A percentile compares a stretch with the other conserved stretches of the same genome.
These are phyloP conservation scores for Rhododendron vialii DNA, from an alignment of 148 eudicot genomes.

Conservation along the genomic window DNA sequence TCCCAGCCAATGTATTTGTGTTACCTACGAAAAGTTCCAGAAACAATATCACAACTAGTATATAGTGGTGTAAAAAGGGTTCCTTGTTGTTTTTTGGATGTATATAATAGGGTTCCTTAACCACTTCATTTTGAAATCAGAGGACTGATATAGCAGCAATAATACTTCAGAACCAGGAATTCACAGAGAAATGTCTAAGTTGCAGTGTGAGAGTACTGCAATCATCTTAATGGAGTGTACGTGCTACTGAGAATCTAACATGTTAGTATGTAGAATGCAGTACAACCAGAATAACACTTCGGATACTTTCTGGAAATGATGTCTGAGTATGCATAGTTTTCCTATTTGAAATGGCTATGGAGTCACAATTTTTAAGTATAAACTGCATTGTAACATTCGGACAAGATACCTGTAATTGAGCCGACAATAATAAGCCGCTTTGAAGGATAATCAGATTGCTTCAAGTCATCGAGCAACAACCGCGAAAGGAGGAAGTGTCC, in stretches of 20 bases:
- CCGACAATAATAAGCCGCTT: conserved; percentile 77
- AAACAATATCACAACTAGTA: not conserved
- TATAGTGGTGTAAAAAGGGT: not conserved
- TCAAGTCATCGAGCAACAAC: conserved; percentile 62
- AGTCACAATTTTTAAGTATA: not conserved
- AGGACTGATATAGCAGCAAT: not conserved
- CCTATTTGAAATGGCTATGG: not conserved
- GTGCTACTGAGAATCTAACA: not conserved
- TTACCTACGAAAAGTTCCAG: conserved; percentile 42
- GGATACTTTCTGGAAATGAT: too few relatives aligned
- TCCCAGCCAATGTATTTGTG: conserved; percentile 90
- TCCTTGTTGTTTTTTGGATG: not conserved
- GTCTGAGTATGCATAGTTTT: not conserved
- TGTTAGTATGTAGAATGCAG: not conserved
- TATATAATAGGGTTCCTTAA: too few relatives aligned
- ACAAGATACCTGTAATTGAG: conserved; percentile 73
- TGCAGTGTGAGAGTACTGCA: not conserved
- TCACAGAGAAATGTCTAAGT: too few relatives aligned
- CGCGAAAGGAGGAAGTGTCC: conserved; percentile 78
- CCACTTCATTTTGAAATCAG: not conserved
- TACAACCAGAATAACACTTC: not conserved
- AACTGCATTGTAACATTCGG: not conserved
- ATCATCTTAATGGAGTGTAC: not conserved
- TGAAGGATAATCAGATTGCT: conserved; percentile 70
- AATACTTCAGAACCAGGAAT: not conserved